Conservation (phyloP, 345 rosid genomes). For the Salix caprea region DNA sequence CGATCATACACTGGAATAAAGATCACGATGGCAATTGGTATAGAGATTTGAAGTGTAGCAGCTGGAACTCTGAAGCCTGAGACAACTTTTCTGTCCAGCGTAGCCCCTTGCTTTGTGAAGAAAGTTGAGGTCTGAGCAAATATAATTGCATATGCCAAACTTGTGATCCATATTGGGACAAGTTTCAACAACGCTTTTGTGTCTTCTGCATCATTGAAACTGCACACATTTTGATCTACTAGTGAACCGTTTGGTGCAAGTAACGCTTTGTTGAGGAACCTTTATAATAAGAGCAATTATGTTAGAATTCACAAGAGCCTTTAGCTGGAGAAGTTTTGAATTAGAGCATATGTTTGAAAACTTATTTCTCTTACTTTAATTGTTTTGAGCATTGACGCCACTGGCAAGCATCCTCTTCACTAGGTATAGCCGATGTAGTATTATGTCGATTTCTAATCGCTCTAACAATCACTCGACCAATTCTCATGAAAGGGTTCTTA, state of each 20-base stretch:
- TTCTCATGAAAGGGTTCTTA: background rate
- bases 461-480: background rate
- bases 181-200: background rate
- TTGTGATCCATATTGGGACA: slow-evolving; percentile 18
- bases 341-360: too few relatives aligned
- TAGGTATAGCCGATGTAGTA: background rate
- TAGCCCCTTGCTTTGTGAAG: slow-evolving; percentile 24
- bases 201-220: background rate
- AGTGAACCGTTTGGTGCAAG: background rate
- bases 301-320: background rate
- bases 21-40: slow-evolving; percentile 5
- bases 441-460: slow-evolving; percentile 5
- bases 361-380: slow-evolving; percentile 16
- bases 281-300: background rate
- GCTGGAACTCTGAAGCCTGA: slow-evolving; percentile 10
- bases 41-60: slow-evolving; percentile 13
- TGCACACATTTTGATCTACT: background rate
- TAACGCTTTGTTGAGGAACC: background rate
- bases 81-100: slow-evolving; percentile 12
- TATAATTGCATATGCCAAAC: slow-evolving; percentile 7
- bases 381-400: slow-evolving; percentile 1
- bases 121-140: slow-evolving; percentile 19
- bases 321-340: too few relatives aligned
- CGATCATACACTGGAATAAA: slow-evolving; percentile 17
- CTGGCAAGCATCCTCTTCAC: slow-evolving; percentile 5